Percentiles rank a stretch among this genome's conserved stretches.
Evolutionary conservation across 2,329 filamentous ascomycete genomes (phyloP).

Genomic region (Fusarium burgessii): DNA sequence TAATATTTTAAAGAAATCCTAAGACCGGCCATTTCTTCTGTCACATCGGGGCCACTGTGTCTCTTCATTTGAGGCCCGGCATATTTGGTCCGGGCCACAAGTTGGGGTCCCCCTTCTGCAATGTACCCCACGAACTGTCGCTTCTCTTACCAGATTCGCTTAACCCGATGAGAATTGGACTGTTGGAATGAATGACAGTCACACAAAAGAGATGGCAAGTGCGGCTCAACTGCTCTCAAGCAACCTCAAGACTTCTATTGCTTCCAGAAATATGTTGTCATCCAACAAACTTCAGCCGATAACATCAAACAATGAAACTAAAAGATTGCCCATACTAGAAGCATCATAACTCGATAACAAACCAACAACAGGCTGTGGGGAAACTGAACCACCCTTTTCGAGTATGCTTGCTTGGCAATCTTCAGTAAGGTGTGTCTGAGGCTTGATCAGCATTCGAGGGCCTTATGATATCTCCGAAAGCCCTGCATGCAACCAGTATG

Average conservation of each 20-base stretch:
- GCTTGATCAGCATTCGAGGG: conserved; percentile 1
- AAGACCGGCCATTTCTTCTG: too few species aligned
- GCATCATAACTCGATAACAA: conserved; percentile 5
- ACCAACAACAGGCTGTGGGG: conserved; percentile 17
- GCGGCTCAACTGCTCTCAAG: conserved; percentile 16
- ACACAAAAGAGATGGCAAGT: conserved; percentile 5
- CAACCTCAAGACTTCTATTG: conserved; percentile 5
- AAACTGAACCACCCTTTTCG: conserved; percentile 4
- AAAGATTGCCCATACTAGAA: neutral
- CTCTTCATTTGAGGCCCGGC: too few species aligned
- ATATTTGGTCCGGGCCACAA: neutral
- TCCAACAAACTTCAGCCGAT: neutral
- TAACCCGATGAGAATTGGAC: conserved; percentile 9
- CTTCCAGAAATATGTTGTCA: conserved; percentile 12
- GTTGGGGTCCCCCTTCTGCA: neutral
- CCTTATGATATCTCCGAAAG: conserved; percentile 24
- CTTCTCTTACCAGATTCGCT: neutral
- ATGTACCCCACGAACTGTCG: neutral
- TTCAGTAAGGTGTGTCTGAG: conserved; percentile 7
- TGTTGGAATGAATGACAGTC: neutral
- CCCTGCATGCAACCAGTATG: conserved; percentile 17
- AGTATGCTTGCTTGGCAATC: conserved; percentile 1
- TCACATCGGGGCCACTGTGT: too few species aligned
- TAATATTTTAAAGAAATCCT: too few species aligned
- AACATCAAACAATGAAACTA: neutral